Base-by-base conservation (phyloP, 305 asterid genomes). In the Fraxinus albicans region DNA sequence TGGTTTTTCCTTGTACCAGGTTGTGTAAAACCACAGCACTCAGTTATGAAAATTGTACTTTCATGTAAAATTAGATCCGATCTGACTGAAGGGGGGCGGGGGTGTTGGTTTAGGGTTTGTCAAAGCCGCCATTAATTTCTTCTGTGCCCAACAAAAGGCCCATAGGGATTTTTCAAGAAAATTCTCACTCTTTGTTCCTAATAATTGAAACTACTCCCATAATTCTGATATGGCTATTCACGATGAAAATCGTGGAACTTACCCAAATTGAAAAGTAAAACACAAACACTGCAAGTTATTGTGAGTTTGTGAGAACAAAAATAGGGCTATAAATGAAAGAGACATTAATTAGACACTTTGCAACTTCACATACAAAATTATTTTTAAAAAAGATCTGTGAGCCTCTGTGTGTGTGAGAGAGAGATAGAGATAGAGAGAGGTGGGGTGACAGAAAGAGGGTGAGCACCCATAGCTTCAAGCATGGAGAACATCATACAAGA, bases 381-480 rank as follows among this genome's bases (percentile, higher is more conserved):
- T 23, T 8, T 5, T 13, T 13, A 27, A 69, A 12, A 42, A 34
- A 47, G 21, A 33, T 17, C 33, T 33, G 40, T 29, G 76, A 27
- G 40, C 0, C 35, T 8, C 1, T 17, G 76, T 3, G 70, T 27
- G 53, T 7, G 63, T 0, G 78, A 31, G 35, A 8, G 77, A 33
- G 76, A 31, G 80, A 50, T 33, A 33, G 35, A 33, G 5, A 33
- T 3, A 81, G 83, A 82, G 82, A 78, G 83, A 42, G 78, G 15
- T 73, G 44, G 60, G 88, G 85, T 85, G 88, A 85, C 88, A 85
- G 88, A 78, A 1, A 85, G 88, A 85, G 85, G 50, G 88, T 85
- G 79, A 85, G 88, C 88, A 85, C 88, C 27, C 88, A 85, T 82
- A 47, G 85, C 85, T 85, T 85, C 88, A 63, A 85, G 83, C 88